Base-by-base conservation (phyloP, 1,284 basidiomycete species). In the Gastroboletus turbinatus region DNA sequence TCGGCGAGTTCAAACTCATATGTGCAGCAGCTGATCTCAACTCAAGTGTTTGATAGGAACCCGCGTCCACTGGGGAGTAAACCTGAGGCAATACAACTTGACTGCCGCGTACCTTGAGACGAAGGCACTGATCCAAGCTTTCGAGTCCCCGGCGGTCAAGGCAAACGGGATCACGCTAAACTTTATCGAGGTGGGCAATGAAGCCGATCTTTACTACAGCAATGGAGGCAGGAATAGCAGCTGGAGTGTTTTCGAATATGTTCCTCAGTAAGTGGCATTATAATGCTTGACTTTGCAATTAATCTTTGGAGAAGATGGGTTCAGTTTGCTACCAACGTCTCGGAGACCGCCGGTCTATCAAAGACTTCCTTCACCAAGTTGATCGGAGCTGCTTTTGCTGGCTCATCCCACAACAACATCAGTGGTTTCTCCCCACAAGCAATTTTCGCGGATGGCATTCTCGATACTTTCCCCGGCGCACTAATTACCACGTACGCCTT, bases 51-150 rank as follows among this genome's bases (percentile, higher is more conserved):
- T 17, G 21, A 44, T 42, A 81, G 81, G 77, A 29, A 84, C 83
- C 3, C 78, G 76, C 61, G 83, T 87, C 59, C 82, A 76, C n/a
- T 89, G 83, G 83, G 88, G 86, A n/a, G 75, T 89, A 52, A 88
- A 88, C 67, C 69, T 88, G 23, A 81, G 83, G 13, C 63, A 72
- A 32, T 72, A 79, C 55, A 87, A 88, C 62, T 56, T 82, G 52
- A 84, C 82, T 33, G 80, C 83, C 42, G 81, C 79, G 0, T 77
- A 79, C 46, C 77, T 84, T n/a, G 79, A 87, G 71, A 80, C 82
- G 0, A 71, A 75, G 52, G 79, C 83, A 0, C 80, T 90, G 56
- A 59, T 78, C 14, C 76, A 75, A 50, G 84, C 81, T 7, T 88
- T 87, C 64, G 55, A 67, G 19, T 76, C 76, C 3, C 53, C 72